Evolutionary conservation across 139 green algal species (phyloP).

Genomic region (Pseudopediastrum boryanum): DNA sequence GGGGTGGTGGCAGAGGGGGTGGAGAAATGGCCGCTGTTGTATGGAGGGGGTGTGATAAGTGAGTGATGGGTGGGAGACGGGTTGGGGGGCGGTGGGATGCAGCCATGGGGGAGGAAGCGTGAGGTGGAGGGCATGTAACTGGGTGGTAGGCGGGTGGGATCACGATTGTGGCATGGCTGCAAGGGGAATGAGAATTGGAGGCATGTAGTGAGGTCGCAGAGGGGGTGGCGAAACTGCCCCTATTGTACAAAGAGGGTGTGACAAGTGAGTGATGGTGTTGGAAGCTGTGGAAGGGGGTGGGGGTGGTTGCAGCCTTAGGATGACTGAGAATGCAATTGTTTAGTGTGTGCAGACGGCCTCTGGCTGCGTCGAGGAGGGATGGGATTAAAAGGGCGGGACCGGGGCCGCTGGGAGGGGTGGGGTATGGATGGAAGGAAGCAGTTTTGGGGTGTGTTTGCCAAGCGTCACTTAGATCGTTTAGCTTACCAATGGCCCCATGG

Average conservation of each 20-base stretch:
- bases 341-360: background rate
- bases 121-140: no score
- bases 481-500: background rate
- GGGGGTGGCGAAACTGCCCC: constrained; percentile 68
- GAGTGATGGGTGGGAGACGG: constrained; percentile 39
- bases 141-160: no score
- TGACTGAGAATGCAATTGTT: background rate
- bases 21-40: constrained; percentile 74
- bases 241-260: constrained; percentile 55
- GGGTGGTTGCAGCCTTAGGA: no score
- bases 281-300: no score
- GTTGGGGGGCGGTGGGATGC: no score
- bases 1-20: constrained; percentile 74
- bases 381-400: background rate
- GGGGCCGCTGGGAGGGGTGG: background rate
- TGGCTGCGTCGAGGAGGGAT: no score
- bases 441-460: background rate
- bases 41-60: constrained; percentile 32
- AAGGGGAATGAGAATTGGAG: constrained; percentile 69
- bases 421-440: background rate
- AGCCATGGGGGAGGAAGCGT: no score
- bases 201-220: constrained; percentile 73
- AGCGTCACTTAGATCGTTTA: background rate
- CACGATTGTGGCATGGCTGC: no score
- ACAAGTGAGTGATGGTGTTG: no score